Evolutionary conservation across 2,329 filamentous ascomycete genomes (phyloP), one percentile per base, ranked within the genome.

Genomic region (Pseudomassariella vexata): DNA sequence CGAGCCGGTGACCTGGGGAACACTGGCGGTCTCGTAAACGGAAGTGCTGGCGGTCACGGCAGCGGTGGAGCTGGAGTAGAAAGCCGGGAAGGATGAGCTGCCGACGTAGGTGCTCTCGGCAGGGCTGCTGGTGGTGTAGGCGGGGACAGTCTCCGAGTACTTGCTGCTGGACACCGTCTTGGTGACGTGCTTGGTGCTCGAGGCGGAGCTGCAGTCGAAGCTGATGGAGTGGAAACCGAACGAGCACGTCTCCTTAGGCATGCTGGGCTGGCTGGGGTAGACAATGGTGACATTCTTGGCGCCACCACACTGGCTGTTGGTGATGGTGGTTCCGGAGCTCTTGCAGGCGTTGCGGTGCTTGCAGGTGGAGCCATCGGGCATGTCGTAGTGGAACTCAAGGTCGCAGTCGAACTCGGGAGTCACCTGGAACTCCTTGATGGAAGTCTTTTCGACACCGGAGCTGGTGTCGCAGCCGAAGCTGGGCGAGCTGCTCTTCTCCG

Each of bases 261-360:
- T 68, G 41, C 70, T 57, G 41, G 74, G 63, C 53, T 81, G 76
- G 37, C 74, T 60, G 42, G 74, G 71, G 60, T 70, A 77, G 56
- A 79, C 62, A 55, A 95, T 79, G 34, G 75, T 79, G 40, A 95
- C 87, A 36, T 77, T 79, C 55, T 73, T 86, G 44, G 90, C 89
- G 60, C 89, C 89, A 75, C 88, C 90, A 57, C 90, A 96, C 71
- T 95, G 87, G 39, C 68, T 76, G 74, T 95, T 95, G 62, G 76
- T 64, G 49, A 95, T 70, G 28, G 72, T 74, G 37, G 77, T 80
- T 49, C 85, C 85, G 11, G 70, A 65, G 34, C 70, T 65, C 42
- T 69, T 75, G 74, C 86, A 94, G 32, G 68, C 53, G 44, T 74
- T 66, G 41, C 76, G 78, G 49, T 94, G 83, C 66, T 85, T 90